Percentiles rank a stretch among this genome's conserved stretches.
phyloP scores from a whole-genome alignment of 305 asterid genomes.

The Nicotiana rustica region DNA sequence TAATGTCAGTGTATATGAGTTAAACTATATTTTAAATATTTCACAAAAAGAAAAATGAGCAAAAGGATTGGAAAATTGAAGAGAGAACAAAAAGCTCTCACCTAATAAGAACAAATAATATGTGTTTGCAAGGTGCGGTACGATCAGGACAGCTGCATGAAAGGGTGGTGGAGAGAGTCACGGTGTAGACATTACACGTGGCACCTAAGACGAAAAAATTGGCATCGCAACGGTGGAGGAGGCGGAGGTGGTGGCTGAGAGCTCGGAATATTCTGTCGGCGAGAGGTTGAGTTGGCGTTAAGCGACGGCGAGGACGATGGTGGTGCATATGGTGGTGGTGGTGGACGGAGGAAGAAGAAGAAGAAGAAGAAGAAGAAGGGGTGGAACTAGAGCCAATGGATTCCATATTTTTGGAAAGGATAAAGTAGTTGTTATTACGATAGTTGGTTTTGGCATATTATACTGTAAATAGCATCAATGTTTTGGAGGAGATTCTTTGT shows the following conservation, averaged over 20 bases:
- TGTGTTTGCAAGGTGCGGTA: conserved; percentile 82
- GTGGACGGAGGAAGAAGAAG: background rate
- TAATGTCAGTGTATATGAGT: background rate
- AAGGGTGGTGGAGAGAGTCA: conserved; percentile 59
- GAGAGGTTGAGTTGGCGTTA: conserved; percentile 53
- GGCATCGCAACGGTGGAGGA: conserved; percentile 74
- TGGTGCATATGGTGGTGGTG: conserved; percentile 40
- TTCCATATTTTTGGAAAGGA: conserved; percentile 53
- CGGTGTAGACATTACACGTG: conserved; percentile 91
- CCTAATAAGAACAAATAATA: conserved; percentile 74
- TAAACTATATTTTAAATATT: no score
- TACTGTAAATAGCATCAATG: background rate
- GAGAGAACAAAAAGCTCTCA: conserved; percentile 26
- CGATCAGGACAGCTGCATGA: conserved; percentile 94
- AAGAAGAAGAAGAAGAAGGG: conserved; percentile 23
- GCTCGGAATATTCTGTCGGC: conserved; percentile 84
- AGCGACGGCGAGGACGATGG: conserved; percentile 42
- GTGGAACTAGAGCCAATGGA: conserved; percentile 65
- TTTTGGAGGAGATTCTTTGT: conserved; percentile 54
- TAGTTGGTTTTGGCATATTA: background rate
- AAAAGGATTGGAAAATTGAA: no score
- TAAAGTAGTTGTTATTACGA: background rate
- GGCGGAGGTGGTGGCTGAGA: conserved; percentile 76
- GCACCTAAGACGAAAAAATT: conserved; percentile 75
- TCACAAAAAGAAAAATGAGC: background rate